phyloP scores from a whole-genome alignment of 306 rosid genomes.

The Bauhinia variegata region DNA sequence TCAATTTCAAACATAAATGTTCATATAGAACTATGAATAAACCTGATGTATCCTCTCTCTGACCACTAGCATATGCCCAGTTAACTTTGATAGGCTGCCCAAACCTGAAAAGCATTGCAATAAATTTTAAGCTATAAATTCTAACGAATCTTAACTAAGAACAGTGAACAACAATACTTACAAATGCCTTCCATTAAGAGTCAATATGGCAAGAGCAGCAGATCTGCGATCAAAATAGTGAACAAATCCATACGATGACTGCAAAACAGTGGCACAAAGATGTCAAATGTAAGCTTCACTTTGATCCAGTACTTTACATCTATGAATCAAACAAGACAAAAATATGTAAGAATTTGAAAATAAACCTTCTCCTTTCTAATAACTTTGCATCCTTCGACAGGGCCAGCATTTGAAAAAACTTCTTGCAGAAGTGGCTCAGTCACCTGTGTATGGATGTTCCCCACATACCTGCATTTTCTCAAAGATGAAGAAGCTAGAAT shows the following conservation, averaged over 20 bases:
- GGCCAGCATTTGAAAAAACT: conserved; percentile 90
- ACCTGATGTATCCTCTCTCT: conserved; percentile 99
- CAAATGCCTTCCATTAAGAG: conserved; percentile 98
- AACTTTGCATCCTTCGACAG: conserved; percentile 92
- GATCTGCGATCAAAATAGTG: conserved; percentile 96
- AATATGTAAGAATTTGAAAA: not conserved
- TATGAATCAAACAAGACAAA: conserved; percentile 26
- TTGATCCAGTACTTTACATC: conserved; percentile 11
- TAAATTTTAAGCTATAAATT: conserved; percentile 28
- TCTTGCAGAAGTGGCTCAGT: conserved; percentile 99
- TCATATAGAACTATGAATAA: conserved; percentile 19
- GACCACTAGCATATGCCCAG: conserved; percentile 99
- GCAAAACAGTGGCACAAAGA: conserved; percentile 43
- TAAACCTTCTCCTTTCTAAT: conserved; percentile 91
- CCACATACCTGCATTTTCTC: conserved; percentile 88
- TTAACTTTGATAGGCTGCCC: conserved; percentile 99
- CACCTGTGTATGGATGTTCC: conserved; percentile 92
- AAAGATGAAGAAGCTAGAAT: conserved; percentile 51
- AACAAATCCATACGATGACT: conserved; percentile 97
- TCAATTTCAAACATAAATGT: conserved; percentile 5
- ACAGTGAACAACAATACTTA: conserved; percentile 44
- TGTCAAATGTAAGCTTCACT: conserved; percentile 14
- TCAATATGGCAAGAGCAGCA: conserved; percentile 87
- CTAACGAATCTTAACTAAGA: conserved; percentile 25
- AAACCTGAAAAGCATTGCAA: conserved; percentile 61